Percentiles rank a stretch among this genome's conserved stretches.
Evolutionary conservation across 768 basidiomycete species (phyloP).

Genomic region (Boletus sp.): DNA sequence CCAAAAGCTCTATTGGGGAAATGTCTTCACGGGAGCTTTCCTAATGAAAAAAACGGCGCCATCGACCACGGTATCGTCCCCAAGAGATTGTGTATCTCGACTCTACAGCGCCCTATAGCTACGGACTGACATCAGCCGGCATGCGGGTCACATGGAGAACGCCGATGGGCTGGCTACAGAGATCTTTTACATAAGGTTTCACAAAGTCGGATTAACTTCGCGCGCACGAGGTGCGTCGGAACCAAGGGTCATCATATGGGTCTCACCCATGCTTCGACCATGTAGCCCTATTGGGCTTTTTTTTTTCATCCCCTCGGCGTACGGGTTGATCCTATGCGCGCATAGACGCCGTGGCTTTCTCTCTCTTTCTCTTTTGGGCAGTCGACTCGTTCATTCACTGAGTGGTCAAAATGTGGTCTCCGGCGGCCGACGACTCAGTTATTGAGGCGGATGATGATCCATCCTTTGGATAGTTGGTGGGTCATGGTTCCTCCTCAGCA

Average conservation of each 20-base stretch:
- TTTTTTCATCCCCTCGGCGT: conserved; percentile 15
- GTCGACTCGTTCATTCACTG: not conserved
- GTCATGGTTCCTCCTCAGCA: not conserved
- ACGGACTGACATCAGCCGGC: not conserved
- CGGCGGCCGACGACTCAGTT: not conserved
- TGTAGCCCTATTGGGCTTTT: not conserved
- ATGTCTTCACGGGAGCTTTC: not conserved
- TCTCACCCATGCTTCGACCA: conserved; percentile 2
- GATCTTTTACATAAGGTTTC: conserved; percentile 19
- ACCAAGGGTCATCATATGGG: conserved; percentile 8
- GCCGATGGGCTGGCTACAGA: not conserved
- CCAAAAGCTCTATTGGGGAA: not conserved
- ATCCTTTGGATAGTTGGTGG: not conserved
- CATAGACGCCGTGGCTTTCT: conserved; percentile 5
- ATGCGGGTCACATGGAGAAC: conserved; percentile 19
- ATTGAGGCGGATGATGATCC: not conserved
- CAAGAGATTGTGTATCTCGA: conserved; percentile 4
- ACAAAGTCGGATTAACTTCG: conserved; percentile 12
- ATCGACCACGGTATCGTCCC: not conserved
- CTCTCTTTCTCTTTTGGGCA: not conserved
- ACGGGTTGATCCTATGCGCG: conserved; percentile 6
- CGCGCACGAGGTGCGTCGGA: conserved; percentile 15
- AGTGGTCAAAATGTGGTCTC: not conserved
- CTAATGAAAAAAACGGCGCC: not conserved
- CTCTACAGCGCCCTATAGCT: conserved; percentile 1